phyloP scores from a whole-genome alignment of 2,329 filamentous ascomycete species.

The Aphanoascus verrucosus region DNA sequence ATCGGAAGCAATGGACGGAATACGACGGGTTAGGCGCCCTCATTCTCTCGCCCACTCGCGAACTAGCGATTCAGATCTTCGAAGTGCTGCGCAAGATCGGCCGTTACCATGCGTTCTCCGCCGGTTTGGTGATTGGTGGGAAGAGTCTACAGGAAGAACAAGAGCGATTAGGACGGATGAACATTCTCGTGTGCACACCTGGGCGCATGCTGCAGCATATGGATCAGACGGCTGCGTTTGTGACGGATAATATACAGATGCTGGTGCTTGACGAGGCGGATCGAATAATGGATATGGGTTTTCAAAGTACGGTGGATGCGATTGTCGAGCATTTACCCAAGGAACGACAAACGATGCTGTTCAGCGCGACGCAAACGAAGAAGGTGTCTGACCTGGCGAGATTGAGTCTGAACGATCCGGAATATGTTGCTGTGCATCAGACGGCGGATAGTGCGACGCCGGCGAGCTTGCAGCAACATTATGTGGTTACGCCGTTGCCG shows the following conservation, averaged over 20 bases:
- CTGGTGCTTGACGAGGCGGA: slow-evolving; percentile 93
- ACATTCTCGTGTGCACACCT: slow-evolving; percentile 90
- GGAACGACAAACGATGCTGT: slow-evolving; percentile 79
- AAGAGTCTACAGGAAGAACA: slow-evolving; percentile 82
- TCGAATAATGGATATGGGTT: slow-evolving; percentile 95
- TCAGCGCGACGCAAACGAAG: slow-evolving; percentile 92
- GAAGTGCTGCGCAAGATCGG: slow-evolving; percentile 86
- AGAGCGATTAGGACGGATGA: slow-evolving; percentile 79
- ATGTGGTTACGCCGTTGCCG: slow-evolving; percentile 70
- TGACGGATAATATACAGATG: slow-evolving; percentile 82
- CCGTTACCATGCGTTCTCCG: slow-evolving; percentile 78
- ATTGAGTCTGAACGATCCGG: slow-evolving; percentile 75
- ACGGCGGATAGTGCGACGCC: slow-evolving; percentile 70
- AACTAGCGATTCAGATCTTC: slow-evolving; percentile 94
- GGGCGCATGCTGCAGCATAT: slow-evolving; percentile 92
- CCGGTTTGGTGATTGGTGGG: slow-evolving; percentile 85
- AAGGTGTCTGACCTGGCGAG: slow-evolving; percentile 85
- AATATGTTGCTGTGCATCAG: slow-evolving; percentile 92
- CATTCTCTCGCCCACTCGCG: slow-evolving; percentile 86
- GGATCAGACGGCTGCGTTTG: slow-evolving; percentile 83
- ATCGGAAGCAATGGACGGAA: slow-evolving; percentile 79
- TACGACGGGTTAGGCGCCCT: slow-evolving; percentile 84
- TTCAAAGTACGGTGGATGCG: slow-evolving; percentile 79
- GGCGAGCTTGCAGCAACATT: slow-evolving; percentile 75
- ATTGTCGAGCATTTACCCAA: slow-evolving; percentile 83